Percentiles rank a stretch among this genome's conserved stretches.
These are phyloP conservation scores for Linderniella brevidens DNA, from an alignment of 257 asterid species.

Conservation along the genomic window DNA sequence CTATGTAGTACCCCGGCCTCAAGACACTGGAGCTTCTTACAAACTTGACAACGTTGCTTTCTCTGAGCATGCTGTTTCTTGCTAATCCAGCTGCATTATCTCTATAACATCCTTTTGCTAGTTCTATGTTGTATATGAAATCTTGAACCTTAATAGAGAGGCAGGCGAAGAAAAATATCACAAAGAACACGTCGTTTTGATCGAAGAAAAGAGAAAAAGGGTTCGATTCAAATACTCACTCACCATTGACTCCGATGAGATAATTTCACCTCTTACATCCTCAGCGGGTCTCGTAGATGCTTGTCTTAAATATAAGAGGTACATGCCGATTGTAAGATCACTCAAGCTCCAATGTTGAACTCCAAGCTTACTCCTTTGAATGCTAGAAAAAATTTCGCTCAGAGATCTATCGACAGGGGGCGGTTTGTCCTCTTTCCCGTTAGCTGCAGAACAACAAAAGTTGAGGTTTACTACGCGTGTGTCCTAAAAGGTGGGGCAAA, in stretches of 20 bases:
- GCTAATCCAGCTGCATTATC: constrained; percentile 53
- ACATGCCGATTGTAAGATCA: constrained; percentile 85
- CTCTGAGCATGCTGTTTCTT: constrained; percentile 74
- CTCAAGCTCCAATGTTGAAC: constrained; percentile 89
- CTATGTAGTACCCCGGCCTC: constrained; percentile 90
- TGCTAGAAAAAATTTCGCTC: constrained; percentile 61
- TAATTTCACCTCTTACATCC: constrained; percentile 57
- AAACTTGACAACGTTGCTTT: constrained; percentile 58
- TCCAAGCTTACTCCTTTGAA: constrained; percentile 83
- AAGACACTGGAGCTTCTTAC: constrained; percentile 50
- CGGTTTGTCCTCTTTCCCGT: constrained; percentile 25
- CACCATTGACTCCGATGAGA: constrained; percentile 65
- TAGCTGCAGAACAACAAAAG: constrained; percentile 27
- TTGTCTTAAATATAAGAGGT: constrained; percentile 76
- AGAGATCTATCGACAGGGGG: constrained; percentile 58
- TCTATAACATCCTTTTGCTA: constrained; percentile 80
- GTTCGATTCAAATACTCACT: constrained; percentile 8
- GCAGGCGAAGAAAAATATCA: constrained; percentile 2
- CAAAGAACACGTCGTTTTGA: background rate
- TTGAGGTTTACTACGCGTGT: background rate
- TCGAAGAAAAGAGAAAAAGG: background rate
- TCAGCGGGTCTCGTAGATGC: constrained; percentile 49
- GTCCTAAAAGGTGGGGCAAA: background rate
- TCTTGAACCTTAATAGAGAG: constrained; percentile 53
- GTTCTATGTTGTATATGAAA: constrained; percentile 71